phyloP scores from a whole-genome alignment of 2,329 filamentous ascomycete genomes.

The Penicillium sp. region DNA sequence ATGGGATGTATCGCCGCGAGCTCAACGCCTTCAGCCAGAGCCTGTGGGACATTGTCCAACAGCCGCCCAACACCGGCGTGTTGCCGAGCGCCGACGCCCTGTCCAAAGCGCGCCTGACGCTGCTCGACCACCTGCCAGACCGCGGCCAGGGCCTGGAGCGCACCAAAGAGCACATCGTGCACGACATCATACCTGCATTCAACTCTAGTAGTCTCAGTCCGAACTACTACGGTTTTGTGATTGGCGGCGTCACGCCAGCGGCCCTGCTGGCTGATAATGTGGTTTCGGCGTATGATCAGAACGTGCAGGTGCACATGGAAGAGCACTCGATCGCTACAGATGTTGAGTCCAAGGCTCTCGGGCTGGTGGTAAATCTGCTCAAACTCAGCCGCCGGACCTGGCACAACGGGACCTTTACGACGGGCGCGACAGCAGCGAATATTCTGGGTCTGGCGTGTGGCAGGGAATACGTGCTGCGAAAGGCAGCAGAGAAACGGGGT shows the following conservation, averaged over 20 bases:
- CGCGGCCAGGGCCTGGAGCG: conserved; percentile 29
- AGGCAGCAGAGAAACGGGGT: conserved; percentile 38
- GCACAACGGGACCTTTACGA: conserved; percentile 76
- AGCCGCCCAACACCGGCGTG: conserved; percentile 26
- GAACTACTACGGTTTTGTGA: conserved; percentile 86
- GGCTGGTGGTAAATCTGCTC: conserved; percentile 66
- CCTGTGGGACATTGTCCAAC: conserved; percentile 29
- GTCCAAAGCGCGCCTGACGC: conserved; percentile 29
- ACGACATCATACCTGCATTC: conserved; percentile 52
- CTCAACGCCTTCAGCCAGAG: conserved; percentile 22
- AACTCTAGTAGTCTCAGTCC: conserved; percentile 62
- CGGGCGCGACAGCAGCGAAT: conserved; percentile 66
- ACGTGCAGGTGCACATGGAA: conserved; percentile 76
- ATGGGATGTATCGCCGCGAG: conserved; percentile 11
- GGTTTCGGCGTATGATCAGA: conserved; percentile 78
- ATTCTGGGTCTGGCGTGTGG: conserved; percentile 65
- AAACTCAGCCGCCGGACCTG: conserved; percentile 53
- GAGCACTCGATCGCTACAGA: conserved; percentile 70
- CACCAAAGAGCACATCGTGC: conserved; percentile 35
- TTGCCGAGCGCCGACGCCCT: conserved; percentile 29
- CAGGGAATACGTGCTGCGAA: conserved; percentile 54
- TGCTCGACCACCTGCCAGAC: conserved; percentile 26
- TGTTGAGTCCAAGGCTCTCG: conserved; percentile 69
- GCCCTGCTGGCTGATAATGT: conserved; percentile 79
- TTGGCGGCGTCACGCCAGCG: conserved; percentile 72